Conservation (phyloP, 768 basidiomycete species). For the Pseudohyphozyma bogoriensis region DNA sequence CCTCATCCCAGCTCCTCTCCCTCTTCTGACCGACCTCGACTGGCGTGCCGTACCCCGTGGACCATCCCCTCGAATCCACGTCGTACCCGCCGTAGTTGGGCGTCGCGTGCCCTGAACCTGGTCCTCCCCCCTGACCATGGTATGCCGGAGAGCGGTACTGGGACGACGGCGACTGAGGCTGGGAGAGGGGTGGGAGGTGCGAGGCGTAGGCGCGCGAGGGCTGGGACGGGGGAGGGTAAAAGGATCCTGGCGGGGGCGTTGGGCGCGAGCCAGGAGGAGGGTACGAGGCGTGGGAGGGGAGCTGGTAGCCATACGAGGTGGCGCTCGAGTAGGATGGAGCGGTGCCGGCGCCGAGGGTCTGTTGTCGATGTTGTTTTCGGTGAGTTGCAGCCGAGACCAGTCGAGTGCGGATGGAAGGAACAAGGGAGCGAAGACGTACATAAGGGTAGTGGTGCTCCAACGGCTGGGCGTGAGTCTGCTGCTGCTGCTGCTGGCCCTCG, state of each 20-base stretch:
- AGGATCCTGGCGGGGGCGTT: too few species aligned
- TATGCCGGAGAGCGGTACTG: too few species aligned
- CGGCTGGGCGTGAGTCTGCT: too few species aligned
- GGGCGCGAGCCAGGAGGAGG: too few species aligned
- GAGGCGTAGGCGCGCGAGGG: too few species aligned
- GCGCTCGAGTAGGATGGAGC: background rate
- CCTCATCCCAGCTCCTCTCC: background rate
- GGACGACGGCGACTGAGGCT: too few species aligned
- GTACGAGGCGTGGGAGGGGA: background rate
- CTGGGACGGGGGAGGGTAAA: too few species aligned
- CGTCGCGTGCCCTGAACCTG: too few species aligned
- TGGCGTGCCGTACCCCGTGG: background rate
- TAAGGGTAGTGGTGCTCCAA: background rate
- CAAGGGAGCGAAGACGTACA: too few species aligned
- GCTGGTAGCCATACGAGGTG: background rate
- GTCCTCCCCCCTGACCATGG: too few species aligned
- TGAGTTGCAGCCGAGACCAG: background rate
- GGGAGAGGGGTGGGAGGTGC: too few species aligned
- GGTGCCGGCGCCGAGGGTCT: background rate
- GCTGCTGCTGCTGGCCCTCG: background rate
- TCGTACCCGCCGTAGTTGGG: background rate
- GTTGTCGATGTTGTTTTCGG: background rate
- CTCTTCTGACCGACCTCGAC: background rate
- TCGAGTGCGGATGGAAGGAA: too few species aligned
- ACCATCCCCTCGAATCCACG: background rate